Conservation (phyloP, 345 rosid species). For the Tarenaya hassleriana region DNA sequence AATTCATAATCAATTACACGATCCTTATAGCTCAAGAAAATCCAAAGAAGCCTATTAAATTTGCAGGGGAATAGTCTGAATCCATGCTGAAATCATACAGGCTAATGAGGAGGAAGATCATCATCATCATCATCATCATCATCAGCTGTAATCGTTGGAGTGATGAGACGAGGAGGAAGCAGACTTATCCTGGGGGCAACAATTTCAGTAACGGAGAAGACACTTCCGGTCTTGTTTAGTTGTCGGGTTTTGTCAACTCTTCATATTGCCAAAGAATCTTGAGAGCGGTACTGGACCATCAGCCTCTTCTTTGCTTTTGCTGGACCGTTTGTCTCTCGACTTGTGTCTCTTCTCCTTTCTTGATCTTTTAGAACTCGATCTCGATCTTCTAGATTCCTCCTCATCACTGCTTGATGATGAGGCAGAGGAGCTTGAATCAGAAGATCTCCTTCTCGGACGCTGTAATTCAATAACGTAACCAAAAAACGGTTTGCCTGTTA, state of each 20-base stretch:
- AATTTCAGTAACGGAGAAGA: background rate
- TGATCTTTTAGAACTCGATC: constrained; percentile 66
- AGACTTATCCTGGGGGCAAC: too few species aligned
- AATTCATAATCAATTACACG: too few species aligned
- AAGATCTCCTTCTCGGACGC: constrained; percentile 65
- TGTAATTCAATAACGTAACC: constrained; percentile 11
- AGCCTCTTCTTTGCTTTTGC: constrained; percentile 39
- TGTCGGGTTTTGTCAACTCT: constrained; percentile 35
- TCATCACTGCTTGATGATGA: constrained; percentile 63
- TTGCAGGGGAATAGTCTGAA: too few species aligned
- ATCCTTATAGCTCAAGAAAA: too few species aligned
- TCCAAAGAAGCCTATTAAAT: too few species aligned
- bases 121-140: too few species aligned
- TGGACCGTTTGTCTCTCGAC: constrained; percentile 48
- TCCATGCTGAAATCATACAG: too few species aligned
- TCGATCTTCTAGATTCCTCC: constrained; percentile 71
- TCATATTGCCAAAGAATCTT: constrained; percentile 70
- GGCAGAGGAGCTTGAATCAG: constrained; percentile 53
- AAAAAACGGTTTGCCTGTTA: too few species aligned
- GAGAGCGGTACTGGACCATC: constrained; percentile 90
- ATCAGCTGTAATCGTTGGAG: too few species aligned
- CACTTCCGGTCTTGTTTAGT: constrained; percentile 15
- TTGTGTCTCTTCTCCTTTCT: constrained; percentile 69
- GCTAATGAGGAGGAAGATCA: too few species aligned
- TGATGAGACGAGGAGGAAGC: too few species aligned